Percentiles rank a stretch among this genome's conserved stretches.
These are phyloP conservation scores for Mycena galericulata DNA, from an alignment of 768 basidiomycete genomes.

Conservation along the genomic window DNA sequence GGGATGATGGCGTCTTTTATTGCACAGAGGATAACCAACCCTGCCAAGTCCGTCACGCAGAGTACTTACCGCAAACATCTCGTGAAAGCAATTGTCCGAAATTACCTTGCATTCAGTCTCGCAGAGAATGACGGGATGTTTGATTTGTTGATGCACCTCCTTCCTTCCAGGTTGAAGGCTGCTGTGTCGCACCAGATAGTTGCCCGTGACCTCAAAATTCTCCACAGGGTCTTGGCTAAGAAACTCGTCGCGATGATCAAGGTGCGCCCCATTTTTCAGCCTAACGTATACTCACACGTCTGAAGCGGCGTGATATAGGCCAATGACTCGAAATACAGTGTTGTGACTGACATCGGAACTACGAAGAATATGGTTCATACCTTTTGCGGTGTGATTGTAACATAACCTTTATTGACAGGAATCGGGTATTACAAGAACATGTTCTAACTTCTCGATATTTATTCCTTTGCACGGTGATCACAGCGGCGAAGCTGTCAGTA, in stretches of 20 bases:
- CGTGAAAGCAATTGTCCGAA: neutral
- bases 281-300: too few relatives aligned
- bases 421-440: constrained; percentile 8
- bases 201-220: neutral
- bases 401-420: constrained; percentile 1
- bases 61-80: constrained; percentile 5
- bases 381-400: constrained; percentile 6
- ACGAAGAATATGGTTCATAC: constrained; percentile 20
- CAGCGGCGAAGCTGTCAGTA: neutral
- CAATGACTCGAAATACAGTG: constrained; percentile 12
- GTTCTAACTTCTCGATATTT: constrained; percentile 2
- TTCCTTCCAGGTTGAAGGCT: too few relatives aligned
- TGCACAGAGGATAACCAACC: neutral
- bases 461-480: constrained; percentile 20
- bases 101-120: constrained; percentile 13
- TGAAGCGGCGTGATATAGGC: neutral
- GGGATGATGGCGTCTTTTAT: constrained; percentile 3
- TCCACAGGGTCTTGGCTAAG: neutral
- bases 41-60: constrained; percentile 7
- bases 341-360: constrained; percentile 20
- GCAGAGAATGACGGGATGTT: constrained; percentile 6
- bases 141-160: neutral
- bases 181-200: too few relatives aligned
- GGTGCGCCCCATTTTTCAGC: neutral
- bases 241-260: neutral